phyloP scores from a whole-genome alignment of 2,329 filamentous ascomycete genomes.

The Apiospora pterosperma region DNA sequence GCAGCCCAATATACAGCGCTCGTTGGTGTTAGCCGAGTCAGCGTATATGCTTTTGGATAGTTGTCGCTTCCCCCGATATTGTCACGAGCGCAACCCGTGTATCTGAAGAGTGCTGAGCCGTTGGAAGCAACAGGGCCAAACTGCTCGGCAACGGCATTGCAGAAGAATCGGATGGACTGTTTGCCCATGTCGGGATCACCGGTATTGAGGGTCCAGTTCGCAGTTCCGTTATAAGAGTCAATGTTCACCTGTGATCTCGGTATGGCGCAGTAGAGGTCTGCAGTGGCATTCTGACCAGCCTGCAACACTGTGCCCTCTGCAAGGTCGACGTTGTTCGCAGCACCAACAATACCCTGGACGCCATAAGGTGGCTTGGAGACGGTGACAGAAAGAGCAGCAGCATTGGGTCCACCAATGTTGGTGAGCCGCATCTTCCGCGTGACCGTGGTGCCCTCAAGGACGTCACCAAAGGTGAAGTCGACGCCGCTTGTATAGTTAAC shows the following conservation, averaged over 20 bases:
- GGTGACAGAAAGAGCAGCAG: conserved; percentile 49
- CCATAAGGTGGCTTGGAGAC: conserved; percentile 61
- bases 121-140: conserved; percentile 42
- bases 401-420: conserved; percentile 48
- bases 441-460: conserved; percentile 46
- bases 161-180: conserved; percentile 48
- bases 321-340: conserved; percentile 53
- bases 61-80: conserved; percentile 53
- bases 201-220: conserved; percentile 55
- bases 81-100: conserved; percentile 53
- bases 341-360: conserved; percentile 48
- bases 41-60: conserved; percentile 39
- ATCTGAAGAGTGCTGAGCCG: conserved; percentile 46
- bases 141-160: conserved; percentile 50
- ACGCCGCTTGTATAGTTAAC: conserved; percentile 37
- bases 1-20: conserved; percentile 43
- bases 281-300: conserved; percentile 47
- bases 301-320: conserved; percentile 51
- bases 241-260: conserved; percentile 56
- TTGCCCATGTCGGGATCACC: conserved; percentile 51
- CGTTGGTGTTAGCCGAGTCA: conserved; percentile 37
- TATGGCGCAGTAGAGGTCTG: conserved; percentile 50
- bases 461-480: conserved; percentile 53
- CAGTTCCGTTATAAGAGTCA: conserved; percentile 43
- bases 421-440: conserved; percentile 50